Conservation (phyloP, 169 alveolate species). For the Cryptosporidium sp. region DNA sequence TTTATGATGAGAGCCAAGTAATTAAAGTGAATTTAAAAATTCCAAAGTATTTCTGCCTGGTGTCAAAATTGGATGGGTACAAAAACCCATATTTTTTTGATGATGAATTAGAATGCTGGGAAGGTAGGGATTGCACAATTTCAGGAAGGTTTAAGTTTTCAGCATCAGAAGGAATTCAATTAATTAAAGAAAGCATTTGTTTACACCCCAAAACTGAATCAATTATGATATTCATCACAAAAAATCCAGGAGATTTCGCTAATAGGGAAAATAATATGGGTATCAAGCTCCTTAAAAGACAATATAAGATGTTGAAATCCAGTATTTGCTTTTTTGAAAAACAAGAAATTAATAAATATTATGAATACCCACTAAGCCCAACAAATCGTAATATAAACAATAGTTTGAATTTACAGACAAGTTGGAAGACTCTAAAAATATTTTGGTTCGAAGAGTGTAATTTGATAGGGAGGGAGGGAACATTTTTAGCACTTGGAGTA, state of each 20-base stretch:
- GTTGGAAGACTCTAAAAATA: conserved; percentile 20
- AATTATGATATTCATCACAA: conserved; percentile 21
- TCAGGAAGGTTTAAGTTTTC: conserved; percentile 47
- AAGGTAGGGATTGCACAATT: conserved; percentile 53
- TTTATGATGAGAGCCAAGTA: conserved; percentile 33
- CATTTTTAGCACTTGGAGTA: conserved; percentile 47
- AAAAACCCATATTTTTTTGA: conserved; percentile 56
- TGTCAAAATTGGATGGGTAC: conserved; percentile 45
- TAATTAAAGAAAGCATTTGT: conserved; percentile 34
- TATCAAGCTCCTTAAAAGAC: conserved; percentile 20
- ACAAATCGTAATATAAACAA: background rate
- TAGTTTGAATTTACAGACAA: background rate
- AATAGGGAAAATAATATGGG: conserved; percentile 30
- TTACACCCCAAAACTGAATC: conserved; percentile 5
- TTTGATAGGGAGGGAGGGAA: conserved; percentile 32
- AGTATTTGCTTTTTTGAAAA: conserved; percentile 4
- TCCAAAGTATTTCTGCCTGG: conserved; percentile 39
- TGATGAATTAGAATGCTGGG: conserved; percentile 64
- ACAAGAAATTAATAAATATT: background rate
- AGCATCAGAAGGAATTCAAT: conserved; percentile 54
- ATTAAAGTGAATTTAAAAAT: conserved; percentile 5
- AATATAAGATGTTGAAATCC: conserved; percentile 24
- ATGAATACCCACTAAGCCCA: conserved; percentile 5
- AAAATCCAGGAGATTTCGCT: background rate
- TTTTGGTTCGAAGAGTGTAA: conserved; percentile 49